Conservation (phyloP, 371 early-diverging fungal species). For the Mortierella sp. region DNA sequence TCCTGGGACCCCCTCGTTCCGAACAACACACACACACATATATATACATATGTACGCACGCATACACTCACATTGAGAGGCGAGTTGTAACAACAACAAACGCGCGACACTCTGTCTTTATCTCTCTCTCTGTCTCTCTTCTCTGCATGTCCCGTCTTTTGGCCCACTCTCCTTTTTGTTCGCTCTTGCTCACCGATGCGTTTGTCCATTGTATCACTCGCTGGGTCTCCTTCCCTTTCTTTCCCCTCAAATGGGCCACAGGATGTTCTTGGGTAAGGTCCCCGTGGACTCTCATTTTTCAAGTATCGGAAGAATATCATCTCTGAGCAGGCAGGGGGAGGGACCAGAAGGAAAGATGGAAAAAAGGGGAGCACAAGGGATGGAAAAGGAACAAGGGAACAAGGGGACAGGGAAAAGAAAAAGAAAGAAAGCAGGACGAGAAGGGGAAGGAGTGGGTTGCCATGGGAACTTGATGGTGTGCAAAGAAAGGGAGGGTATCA, state of each 20-base stretch:
- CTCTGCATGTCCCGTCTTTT: not conserved
- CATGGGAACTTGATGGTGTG: not conserved
- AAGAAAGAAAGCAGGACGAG: not conserved
- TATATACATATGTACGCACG: not conserved
- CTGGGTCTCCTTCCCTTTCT: not conserved
- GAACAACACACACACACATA: not conserved
- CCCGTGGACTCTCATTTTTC: not conserved
- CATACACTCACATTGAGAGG: not conserved
- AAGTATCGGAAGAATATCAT: not conserved
- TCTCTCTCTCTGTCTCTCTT: constrained; percentile 2
- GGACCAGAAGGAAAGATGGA: not conserved
- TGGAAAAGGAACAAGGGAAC: not conserved
- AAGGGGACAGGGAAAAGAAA: not conserved
- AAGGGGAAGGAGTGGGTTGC: constrained; percentile 9
- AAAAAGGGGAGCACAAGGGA: not conserved
- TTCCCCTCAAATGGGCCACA: not conserved
- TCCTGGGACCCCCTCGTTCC: constrained; percentile 5
- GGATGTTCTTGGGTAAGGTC: constrained; percentile 2
- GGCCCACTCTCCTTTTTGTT: not conserved
- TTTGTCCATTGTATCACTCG: not conserved
- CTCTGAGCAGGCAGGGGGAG: constrained; percentile 11
- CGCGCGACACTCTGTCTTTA: constrained; percentile 9
- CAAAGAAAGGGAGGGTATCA: not conserved
- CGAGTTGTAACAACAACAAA: not conserved
- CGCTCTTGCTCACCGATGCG: not conserved